Base-by-base conservation (phyloP, 441 rosid species). In the Erysimum cheiri region DNA sequence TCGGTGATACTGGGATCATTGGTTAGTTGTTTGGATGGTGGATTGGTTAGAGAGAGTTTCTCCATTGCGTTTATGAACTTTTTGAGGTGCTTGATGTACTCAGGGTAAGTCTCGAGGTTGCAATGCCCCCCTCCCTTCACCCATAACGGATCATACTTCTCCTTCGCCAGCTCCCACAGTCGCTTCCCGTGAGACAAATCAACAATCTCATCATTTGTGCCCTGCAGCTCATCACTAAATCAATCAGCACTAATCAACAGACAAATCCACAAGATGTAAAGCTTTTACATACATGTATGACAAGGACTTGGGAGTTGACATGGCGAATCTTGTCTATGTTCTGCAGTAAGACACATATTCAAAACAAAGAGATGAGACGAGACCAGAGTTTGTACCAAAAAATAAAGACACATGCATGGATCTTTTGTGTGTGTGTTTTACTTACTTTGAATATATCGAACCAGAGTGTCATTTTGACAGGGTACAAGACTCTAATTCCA, bases 251-350 rank as follows among this genome's bases (percentile, higher is more conserved):
- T 0, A 54, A 47, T 47, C 31, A 37, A 37, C 47, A 37, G 6
- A 57, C 13, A 6, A 19, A 6, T 10, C 4, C 14, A 56, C 46
- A 19, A 33, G 62, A 12, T 11, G 8, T 17, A 29, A 7, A 39
- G 60, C 56, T 39, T 6, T 33, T 28, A 75, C 98, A 81, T 86
- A 94, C 99, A 86, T 94, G 99, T 70, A 94, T 90, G 49, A 94
- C 98, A 44, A 94, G 86, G 77, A 94, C 94, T 1, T 92, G 98
- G 58, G 96, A 88, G 61, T 26, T 81, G 70, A 92, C 99, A 28
- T 84, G 86, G 43, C 94, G 86, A 66, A 94, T 92, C 82, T 92
- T 94, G 88, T 94, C 98, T 43, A 94, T 92, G 64, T 94, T 94
- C 99, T 94, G 98, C 44, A 83, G 15, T 57, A 72, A 26, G 12